Percentiles rank a stretch among this genome's conserved stretches.
Conservation (phyloP, 805 yeast species). For the Citeromyces nyonsensis region DNA sequence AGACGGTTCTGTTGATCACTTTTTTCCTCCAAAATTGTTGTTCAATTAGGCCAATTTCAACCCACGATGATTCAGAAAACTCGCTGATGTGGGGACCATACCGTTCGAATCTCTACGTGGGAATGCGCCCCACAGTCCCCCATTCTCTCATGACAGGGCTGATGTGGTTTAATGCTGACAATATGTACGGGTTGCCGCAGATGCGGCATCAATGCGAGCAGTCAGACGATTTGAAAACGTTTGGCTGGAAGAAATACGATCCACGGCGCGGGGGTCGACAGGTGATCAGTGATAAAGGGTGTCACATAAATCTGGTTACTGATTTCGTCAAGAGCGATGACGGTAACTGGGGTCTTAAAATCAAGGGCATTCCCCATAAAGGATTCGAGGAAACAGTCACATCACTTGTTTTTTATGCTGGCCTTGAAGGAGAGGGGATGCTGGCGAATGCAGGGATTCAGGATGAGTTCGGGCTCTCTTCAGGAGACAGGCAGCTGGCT, state of each 20-base stretch:
- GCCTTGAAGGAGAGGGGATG: conserved; percentile 49
- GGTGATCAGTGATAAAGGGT: conserved; percentile 49
- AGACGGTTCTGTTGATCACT: too few species aligned
- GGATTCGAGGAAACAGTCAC: conserved; percentile 32
- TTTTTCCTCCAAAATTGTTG: too few species aligned
- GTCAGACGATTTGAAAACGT: conserved; percentile 50
- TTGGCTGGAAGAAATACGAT: conserved; percentile 82
- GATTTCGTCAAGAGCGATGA: conserved; percentile 62
- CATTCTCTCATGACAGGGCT: conserved; percentile 62
- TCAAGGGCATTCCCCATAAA: conserved; percentile 47
- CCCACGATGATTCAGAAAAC: conserved; percentile 19
- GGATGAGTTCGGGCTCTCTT: conserved; percentile 12
- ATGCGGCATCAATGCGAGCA: conserved; percentile 69
- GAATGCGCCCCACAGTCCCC: conserved; percentile 73
- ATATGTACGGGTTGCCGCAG: conserved; percentile 30
- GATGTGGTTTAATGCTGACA: conserved; percentile 73
- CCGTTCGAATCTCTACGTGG: conserved; percentile 74
- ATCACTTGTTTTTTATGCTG: conserved; percentile 66
- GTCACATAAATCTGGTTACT: conserved; percentile 45
- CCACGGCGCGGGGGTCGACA: conserved; percentile 82
- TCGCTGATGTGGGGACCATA: conserved; percentile 87
- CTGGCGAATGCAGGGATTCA: conserved; percentile 21
- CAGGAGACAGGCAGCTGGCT: conserved; percentile 21
- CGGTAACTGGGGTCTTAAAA: conserved; percentile 68
- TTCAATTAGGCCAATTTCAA: neutral